A percentile compares a stretch with the other conserved stretches of the same genome.
These are phyloP conservation scores for Pelargonium nanum DNA, from an alignment of 345 rosid genomes.

Conservation along the genomic window DNA sequence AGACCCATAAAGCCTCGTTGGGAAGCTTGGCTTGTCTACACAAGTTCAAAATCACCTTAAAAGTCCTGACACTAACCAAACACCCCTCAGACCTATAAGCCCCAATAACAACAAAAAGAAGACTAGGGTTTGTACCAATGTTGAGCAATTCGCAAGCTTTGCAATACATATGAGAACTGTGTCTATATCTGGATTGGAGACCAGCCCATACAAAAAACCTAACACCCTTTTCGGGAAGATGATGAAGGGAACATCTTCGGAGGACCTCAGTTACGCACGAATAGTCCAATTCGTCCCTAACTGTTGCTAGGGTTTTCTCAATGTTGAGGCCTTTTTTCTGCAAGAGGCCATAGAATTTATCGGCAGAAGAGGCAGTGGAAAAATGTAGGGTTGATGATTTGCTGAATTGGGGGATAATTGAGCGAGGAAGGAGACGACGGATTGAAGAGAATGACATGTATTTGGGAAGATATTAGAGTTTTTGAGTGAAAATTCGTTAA, in stretches of 20 bases:
- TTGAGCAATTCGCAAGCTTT: conserved; percentile 52
- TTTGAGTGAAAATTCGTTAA: background rate
- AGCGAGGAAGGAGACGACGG: conserved; percentile 17
- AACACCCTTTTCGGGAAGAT: conserved; percentile 46
- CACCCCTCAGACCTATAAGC: conserved; percentile 36
- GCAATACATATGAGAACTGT: conserved; percentile 47
- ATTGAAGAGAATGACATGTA: conserved; percentile 5
- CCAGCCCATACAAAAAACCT: conserved; percentile 82
- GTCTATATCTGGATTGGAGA: conserved; percentile 50
- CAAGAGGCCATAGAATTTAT: conserved; percentile 30
- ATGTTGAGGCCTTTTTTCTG: conserved; percentile 24
- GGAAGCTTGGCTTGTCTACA: conserved; percentile 57
- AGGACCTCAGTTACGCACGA: conserved; percentile 47
- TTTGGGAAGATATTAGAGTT: background rate
- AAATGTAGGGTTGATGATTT: conserved; percentile 22
- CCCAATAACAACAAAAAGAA: conserved; percentile 44
- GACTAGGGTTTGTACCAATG: conserved; percentile 39
- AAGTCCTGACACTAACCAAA: conserved; percentile 42
- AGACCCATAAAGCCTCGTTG: conserved; percentile 54
- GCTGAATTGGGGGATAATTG: conserved; percentile 16
- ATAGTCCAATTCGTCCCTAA: conserved; percentile 39
- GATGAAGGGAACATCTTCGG: conserved; percentile 27
- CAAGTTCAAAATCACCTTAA: conserved; percentile 53
- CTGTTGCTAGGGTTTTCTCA: conserved; percentile 36
- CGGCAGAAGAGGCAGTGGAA: conserved; percentile 31